Percentiles rank a stretch among this genome's conserved stretches.
phyloP scores from a whole-genome alignment of 225 moss, liverwort and hornwort genomes.

The Pleurozium schreberi region DNA sequence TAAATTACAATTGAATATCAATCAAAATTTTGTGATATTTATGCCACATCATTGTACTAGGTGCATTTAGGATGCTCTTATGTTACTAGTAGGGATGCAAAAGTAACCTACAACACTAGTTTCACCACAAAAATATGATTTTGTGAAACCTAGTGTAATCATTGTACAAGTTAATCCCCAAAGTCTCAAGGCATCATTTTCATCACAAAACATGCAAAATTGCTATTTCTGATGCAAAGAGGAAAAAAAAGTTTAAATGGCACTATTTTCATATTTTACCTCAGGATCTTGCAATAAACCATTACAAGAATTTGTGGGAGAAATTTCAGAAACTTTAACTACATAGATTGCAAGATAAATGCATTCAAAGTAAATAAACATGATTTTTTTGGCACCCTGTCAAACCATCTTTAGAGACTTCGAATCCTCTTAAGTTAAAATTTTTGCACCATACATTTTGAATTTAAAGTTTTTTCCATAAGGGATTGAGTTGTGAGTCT shows the following conservation, averaged over 20 bases:
- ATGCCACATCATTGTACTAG: neutral
- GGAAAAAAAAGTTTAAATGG: too few relatives aligned
- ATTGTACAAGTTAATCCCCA: neutral
- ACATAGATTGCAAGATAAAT: neutral
- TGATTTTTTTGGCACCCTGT: neutral
- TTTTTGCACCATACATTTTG: too few relatives aligned
- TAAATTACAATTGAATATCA: neutral
- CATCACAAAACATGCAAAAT: neutral
- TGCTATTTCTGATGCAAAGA: neutral
- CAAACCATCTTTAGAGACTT: neutral
- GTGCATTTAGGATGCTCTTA: neutral
- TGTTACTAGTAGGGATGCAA: accelerated
- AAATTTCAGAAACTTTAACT: too few relatives aligned
- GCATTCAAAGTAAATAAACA: neutral
- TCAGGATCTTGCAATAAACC: neutral
- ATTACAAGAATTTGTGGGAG: neutral
- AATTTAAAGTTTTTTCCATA: too few relatives aligned
- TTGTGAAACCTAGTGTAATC: neutral
- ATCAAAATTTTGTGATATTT: neutral
- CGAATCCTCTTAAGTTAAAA: neutral
- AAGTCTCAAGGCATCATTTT: neutral
- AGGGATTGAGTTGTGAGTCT: too few relatives aligned
- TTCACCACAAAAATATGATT: neutral
- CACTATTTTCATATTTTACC: too few relatives aligned
- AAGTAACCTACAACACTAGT: neutral